Evolutionary conservation across 345 rosid species (phyloP), one percentile per base, ranked within the genome.

Genomic region (Brassica rapa): DNA sequence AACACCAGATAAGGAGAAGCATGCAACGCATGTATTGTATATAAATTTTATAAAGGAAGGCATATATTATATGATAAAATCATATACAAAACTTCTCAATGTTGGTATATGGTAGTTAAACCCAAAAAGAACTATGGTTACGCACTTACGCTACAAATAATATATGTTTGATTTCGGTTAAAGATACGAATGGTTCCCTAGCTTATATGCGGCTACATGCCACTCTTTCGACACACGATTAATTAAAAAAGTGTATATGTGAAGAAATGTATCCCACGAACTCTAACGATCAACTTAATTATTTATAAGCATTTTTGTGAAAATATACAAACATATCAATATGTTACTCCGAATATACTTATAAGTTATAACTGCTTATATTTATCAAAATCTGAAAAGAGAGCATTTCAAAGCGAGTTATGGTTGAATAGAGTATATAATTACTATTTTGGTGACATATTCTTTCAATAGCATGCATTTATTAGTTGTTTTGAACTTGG

Each of bases 201-300:
- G 12, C 29, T 73, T 68, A 64, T 64, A 51, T 72, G 68, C 61
- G 32, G 41, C 66, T 62, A 30, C 15, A 4, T 30, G 66, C 66
- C 66, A 43, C 32, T 16, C 46, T 51, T 63, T 73, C 25, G 24
- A 32, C 60, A 63, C 62, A 46, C 4, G 27, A 4, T 25, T 8
- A n/a, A 2, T 7, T 15, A 63, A 14, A 15, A 32, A 32, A 64
- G 3, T 64, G 35, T 24, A 33, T 24, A 33, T 74, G 70, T 49
- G 62, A 73, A 46, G 77, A 64, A 35, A 64, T 64, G 68, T 51
- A 11, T 63, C 66, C 78, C 78, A 74, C 78, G 65, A 74, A 55
- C 71, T 65, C 55, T 53, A 21, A 30, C 24, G 27, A 32, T 49
- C 9, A 0, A 56, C 10, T 8, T 55, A 55, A 55, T 1, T 16